Evolutionary conservation across 805 yeast species (phyloP).

Genomic region (Candida bentonensis): DNA sequence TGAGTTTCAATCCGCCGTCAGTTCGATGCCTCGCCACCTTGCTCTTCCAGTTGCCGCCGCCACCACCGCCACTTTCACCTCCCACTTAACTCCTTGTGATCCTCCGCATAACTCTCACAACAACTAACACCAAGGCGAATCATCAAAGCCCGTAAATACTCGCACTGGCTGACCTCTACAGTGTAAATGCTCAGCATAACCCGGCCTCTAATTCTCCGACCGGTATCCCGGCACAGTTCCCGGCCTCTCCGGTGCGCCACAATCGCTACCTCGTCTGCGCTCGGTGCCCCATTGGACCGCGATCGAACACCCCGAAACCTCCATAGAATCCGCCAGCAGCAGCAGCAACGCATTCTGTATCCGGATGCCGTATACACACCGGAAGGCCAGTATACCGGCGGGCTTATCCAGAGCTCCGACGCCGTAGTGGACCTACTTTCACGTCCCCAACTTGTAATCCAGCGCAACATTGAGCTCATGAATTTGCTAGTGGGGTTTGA

Average conservation of each 20-base stretch:
- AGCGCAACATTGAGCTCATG: slow-evolving; percentile 79
- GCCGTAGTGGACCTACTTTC: slow-evolving; percentile 47
- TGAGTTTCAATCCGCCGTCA: no score
- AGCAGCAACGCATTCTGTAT: neutral
- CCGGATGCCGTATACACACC: slow-evolving; percentile 1
- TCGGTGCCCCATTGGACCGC: neutral
- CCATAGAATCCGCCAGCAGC: neutral
- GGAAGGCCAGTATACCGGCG: slow-evolving; percentile 23
- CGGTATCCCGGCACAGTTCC: neutral
- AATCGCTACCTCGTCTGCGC: neutral
- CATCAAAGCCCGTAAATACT: neutral
- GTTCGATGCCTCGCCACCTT: no score
- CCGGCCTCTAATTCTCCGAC: no score
- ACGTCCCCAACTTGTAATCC: slow-evolving; percentile 78
- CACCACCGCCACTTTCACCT: neutral
- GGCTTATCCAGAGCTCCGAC: slow-evolving; percentile 40
- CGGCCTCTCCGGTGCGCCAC: neutral
- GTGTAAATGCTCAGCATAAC: neutral
- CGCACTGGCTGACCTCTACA: neutral
- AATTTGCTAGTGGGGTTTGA: slow-evolving; percentile 80
- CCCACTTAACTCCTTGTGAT: neutral
- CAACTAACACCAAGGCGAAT: no score
- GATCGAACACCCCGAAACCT: neutral
- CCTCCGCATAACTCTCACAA: no score
- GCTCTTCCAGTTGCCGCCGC: neutral